phyloP scores from a whole-genome alignment of 495 filamentous ascomycete species.

The Penicillium bovifimosum region DNA sequence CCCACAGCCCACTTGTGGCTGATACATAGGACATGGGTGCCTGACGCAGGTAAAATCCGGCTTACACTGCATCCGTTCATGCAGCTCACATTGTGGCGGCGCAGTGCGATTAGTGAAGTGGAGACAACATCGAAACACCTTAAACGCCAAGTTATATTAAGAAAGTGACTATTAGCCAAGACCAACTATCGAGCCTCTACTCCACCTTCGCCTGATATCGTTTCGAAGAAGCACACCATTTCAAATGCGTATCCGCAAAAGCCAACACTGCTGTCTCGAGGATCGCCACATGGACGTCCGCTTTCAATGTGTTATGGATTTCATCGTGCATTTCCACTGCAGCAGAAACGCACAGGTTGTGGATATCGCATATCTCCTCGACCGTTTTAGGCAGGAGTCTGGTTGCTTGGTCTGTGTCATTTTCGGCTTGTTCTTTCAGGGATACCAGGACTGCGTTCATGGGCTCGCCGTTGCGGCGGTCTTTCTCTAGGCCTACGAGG shows the following conservation, averaged over 20 bases:
- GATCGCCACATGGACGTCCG: not conserved
- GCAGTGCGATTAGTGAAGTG: not conserved
- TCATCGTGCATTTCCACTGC: not conserved
- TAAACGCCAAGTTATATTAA: not conserved
- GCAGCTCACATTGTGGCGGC: not conserved
- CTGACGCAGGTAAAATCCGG: not conserved
- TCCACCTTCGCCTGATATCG: not conserved
- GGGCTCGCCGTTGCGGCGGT: not conserved
- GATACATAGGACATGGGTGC: not conserved
- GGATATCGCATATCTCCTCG: not conserved
- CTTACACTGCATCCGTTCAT: not conserved
- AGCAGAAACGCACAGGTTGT: not conserved
- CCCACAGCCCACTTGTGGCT: not conserved
- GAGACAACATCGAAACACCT: not conserved
- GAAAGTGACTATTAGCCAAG: not conserved
- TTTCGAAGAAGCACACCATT: not conserved
- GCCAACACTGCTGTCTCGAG: not conserved
- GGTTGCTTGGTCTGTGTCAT: slow-evolving; percentile 12
- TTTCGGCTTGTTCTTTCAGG: not conserved
- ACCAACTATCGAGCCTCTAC: not conserved
- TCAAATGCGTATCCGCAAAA: not conserved
- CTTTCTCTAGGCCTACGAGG: slow-evolving; percentile 1
- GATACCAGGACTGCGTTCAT: slow-evolving; percentile 4
- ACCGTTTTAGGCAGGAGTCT: not conserved
- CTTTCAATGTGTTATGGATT: not conserved